Conservation (phyloP, 2,329 filamentous ascomycete genomes). For the Massarina eburnea region DNA sequence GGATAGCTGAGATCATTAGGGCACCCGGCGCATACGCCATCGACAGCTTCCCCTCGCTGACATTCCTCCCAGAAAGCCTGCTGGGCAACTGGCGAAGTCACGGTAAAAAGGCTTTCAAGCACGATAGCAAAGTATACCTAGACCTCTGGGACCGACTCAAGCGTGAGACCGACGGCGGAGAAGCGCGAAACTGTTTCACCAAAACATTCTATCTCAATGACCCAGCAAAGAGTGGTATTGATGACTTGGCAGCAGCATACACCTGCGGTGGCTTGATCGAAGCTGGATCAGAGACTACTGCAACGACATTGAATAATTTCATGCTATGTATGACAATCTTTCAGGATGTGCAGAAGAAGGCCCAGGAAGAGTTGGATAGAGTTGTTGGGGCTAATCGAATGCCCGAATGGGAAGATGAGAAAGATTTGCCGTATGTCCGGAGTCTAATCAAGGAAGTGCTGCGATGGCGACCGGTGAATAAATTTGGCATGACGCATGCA, state of each 20-base stretch:
- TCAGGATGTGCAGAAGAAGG: conserved; percentile 24
- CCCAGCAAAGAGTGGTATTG: conserved; percentile 34
- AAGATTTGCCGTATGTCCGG: conserved; percentile 39
- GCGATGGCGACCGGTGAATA: conserved; percentile 35
- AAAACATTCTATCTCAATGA: conserved; percentile 39
- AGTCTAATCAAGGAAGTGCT: conserved; percentile 34
- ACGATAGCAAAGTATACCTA: conserved; percentile 36
- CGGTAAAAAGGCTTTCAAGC: conserved; percentile 27
- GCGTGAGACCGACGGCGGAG: conserved; percentile 29
- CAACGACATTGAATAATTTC: conserved; percentile 35
- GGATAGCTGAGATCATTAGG: background rate
- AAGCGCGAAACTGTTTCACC: conserved; percentile 35
- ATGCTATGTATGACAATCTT: conserved; percentile 33
- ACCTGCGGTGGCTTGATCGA: conserved; percentile 38
- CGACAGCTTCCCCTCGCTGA: conserved; percentile 32
- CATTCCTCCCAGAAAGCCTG: conserved; percentile 31
- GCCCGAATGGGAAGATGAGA: conserved; percentile 36
- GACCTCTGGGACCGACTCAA: conserved; percentile 38
- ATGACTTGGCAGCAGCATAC: conserved; percentile 38
- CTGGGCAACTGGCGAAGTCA: conserved; percentile 33
- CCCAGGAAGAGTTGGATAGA: conserved; percentile 32
- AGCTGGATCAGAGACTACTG: conserved; percentile 37
- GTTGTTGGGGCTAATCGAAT: conserved; percentile 31
- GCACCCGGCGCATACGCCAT: conserved; percentile 31
- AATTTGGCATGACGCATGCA: conserved; percentile 39